These are phyloP conservation scores for Santalum album DNA, from an alignment of 164 flowering plant species.

Conservation along the genomic window DNA sequence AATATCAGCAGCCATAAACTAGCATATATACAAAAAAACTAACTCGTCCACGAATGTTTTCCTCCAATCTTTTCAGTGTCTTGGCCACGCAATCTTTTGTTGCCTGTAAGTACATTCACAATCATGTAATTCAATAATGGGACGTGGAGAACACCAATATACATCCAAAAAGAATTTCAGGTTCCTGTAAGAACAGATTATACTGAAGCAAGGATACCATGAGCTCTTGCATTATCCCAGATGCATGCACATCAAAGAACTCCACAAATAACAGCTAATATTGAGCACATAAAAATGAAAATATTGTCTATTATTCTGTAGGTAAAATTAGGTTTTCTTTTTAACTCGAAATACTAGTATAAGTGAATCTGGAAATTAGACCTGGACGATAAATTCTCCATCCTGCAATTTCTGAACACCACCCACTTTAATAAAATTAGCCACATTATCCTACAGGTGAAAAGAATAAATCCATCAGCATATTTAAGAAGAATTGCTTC, in stretches of 20 bases:
- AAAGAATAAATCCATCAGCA: constrained; percentile 3
- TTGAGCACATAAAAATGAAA: too few relatives aligned
- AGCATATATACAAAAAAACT: constrained; percentile 19
- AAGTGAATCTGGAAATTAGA: constrained; percentile 17
- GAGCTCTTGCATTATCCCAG: too few relatives aligned
- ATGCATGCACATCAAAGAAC: too few relatives aligned
- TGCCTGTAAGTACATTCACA: constrained; percentile 44
- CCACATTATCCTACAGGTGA: constrained; percentile 71
- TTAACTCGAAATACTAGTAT: background rate
- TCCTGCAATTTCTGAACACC: constrained; percentile 97
- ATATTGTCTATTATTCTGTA: too few relatives aligned
- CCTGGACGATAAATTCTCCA: constrained; percentile 97
- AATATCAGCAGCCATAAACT: background rate
- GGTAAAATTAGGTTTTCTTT: too few relatives aligned
- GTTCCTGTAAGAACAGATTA: background rate
- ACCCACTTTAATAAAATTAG: constrained; percentile 87
- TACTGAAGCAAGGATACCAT: too few relatives aligned
- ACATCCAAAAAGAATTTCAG: background rate
- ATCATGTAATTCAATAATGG: too few relatives aligned
- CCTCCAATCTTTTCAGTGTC: constrained; percentile 92
- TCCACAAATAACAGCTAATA: too few relatives aligned
- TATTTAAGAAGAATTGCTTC: background rate
- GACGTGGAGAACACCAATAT: background rate
- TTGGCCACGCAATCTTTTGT: constrained; percentile 97
- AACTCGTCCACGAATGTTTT: constrained; percentile 88